Evolutionary conservation across 345 rosid species (phyloP).

Genomic region (Camelina neglecta): DNA sequence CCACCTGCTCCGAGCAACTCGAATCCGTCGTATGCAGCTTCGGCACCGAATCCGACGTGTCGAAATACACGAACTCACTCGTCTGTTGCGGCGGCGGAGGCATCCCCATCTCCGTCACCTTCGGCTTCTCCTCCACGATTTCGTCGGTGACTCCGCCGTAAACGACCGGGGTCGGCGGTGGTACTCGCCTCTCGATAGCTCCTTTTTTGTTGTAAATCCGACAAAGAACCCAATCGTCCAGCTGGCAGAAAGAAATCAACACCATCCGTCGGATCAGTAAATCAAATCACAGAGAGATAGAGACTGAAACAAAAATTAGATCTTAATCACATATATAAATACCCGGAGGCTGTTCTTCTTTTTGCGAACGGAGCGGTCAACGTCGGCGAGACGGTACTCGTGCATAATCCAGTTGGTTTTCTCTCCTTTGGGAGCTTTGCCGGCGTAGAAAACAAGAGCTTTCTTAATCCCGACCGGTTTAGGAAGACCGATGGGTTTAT

Average conservation of each 20-base stretch:
- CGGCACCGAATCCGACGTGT: slow-evolving; percentile 87
- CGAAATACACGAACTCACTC: slow-evolving; percentile 52
- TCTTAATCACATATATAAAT: not conserved
- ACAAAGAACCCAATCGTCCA: slow-evolving; percentile 97
- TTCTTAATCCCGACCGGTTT: slow-evolving; percentile 91
- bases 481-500: slow-evolving; percentile 88
- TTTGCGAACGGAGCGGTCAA: slow-evolving; percentile 87
- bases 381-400: slow-evolving; percentile 94
- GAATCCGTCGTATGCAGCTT: slow-evolving; percentile 84
- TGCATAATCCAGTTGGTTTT: slow-evolving; percentile 99
- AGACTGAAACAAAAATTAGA: not conserved
- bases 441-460: slow-evolving; percentile 90
- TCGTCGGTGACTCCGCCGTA: slow-evolving; percentile 33
- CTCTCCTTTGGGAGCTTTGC: slow-evolving; percentile 90
- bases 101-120: not conserved
- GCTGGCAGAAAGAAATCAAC: slow-evolving; percentile 49
- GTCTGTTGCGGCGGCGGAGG: slow-evolving; percentile 17
- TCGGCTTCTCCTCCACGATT: slow-evolving; percentile 36
- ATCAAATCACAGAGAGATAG: not conserved
- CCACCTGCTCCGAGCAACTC: slow-evolving; percentile 95
- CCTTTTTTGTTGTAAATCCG: slow-evolving; percentile 98
- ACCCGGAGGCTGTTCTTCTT: slow-evolving; percentile 90
- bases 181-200: slow-evolving; percentile 56
- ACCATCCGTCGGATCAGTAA: not conserved
- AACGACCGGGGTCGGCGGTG: slow-evolving; percentile 16